Evolutionary conservation across 2,329 filamentous ascomycete genomes (phyloP).

Genomic region (Podosphaera aphanis): DNA sequence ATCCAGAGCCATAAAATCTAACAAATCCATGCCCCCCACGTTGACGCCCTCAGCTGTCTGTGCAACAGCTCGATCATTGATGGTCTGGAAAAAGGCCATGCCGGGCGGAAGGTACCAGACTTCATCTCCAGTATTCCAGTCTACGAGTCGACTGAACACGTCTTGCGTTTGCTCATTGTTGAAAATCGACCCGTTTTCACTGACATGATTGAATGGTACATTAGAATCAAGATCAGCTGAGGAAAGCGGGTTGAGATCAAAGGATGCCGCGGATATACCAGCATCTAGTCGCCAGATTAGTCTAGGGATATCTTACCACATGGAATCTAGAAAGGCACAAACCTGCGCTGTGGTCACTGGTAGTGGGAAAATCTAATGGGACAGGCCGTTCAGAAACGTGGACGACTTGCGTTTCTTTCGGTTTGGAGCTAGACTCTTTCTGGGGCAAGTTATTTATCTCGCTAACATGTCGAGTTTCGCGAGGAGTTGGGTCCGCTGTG

Average conservation of each 20-base stretch:
- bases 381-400: no score
- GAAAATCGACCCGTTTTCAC: neutral
- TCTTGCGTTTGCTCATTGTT: slow-evolving; percentile 5
- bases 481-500: slow-evolving; percentile 22
- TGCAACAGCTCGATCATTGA: slow-evolving; percentile 36
- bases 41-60: slow-evolving; percentile 47
- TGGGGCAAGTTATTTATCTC: slow-evolving; percentile 13
- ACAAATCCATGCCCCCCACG: slow-evolving; percentile 39
- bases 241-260: slow-evolving; percentile 29
- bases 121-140: slow-evolving; percentile 18
- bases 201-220: slow-evolving; percentile 6
- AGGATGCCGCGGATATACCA: slow-evolving; percentile 36
- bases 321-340: no score
- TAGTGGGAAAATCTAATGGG: neutral
- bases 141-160: slow-evolving; percentile 8
- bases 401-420: neutral
- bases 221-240: slow-evolving; percentile 24
- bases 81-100: slow-evolving; percentile 39
- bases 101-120: slow-evolving; percentile 46
- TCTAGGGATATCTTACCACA: slow-evolving; percentile 4
- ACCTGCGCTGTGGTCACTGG: no score
- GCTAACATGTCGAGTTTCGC: slow-evolving; percentile 11
- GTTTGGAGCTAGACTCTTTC: slow-evolving; percentile 9
- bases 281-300: slow-evolving; percentile 7
- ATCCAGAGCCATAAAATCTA: slow-evolving; percentile 46